Evolutionary conservation across 1,139 yeast genomes (phyloP), one percentile per base, ranked within the genome.

Genomic region (Geotrichum macrosporum): DNA sequence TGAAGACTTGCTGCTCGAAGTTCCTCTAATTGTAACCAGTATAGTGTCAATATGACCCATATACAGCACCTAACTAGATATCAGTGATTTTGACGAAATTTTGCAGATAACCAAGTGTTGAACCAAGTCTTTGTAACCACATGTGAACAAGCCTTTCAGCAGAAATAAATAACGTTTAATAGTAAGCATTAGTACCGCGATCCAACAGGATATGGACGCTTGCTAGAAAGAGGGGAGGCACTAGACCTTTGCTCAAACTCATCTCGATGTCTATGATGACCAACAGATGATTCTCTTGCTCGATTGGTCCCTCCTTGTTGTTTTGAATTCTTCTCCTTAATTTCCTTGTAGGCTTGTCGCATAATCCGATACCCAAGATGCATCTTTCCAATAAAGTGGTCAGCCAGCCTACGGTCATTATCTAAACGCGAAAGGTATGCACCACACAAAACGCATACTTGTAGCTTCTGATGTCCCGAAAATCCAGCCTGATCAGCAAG

Each of bases 401-500:
- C 96, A 0, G 94, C 95, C 56, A 92, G 71, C 55, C 97, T 74
- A 59, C 92, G 72, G 63, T 89, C 97, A 53, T 84, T 86, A 64
- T 92, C 98, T 49, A 88, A 70, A 51, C 94, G 72, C 3, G 95
- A 85, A 47, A 92, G 70, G 62, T 83, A 87, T 0, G 96, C 96
- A 0, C 96, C 96, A 68, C 98, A 92, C 1, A 80, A 81, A 55
- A 80, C 85, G 67, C 98, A 92, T 0, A 87, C 95, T 63, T 88
- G 96, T 44, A 89, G 71, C 61, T 85, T 85, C 59, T 89, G 97
- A 60, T 85, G 95, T 1, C 94, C 86, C 3, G 89, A 77, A 55
- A 85, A 94, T 1, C 94, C 95, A 5, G 83, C 76, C 56, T 80
- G 82, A 50, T 86, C 95, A 6, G 84, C 75, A 1, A 84, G 68